A percentile compares a stretch with the other conserved stretches of the same genome.
phyloP scores from a whole-genome alignment of 805 yeast genomes.

The Yarrowia deformans region DNA sequence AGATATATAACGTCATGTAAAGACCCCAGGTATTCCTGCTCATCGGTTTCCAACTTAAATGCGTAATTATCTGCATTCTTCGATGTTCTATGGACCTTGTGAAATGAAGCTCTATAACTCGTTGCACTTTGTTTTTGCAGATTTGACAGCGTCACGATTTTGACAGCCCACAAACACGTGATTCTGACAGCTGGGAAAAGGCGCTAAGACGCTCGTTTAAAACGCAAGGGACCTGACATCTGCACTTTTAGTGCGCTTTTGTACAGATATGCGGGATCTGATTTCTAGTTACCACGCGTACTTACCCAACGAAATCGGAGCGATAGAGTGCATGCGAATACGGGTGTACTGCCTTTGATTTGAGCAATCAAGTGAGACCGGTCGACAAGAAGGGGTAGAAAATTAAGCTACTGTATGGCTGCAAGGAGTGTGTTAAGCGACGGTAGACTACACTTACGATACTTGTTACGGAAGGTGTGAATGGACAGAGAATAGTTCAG shows the following conservation, averaged over 20 bases:
- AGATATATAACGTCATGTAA: too few relatives aligned
- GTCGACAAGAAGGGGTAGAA: background rate
- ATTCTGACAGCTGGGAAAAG: background rate
- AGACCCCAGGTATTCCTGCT: too few relatives aligned
- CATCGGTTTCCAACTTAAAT: background rate
- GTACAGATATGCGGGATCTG: too few relatives aligned
- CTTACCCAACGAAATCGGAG: background rate
- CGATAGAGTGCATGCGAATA: slow-evolving; percentile 8
- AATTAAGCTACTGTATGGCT: slow-evolving; percentile 4
- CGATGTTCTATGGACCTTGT: background rate
- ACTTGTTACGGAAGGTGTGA: too few relatives aligned
- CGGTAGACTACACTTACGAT: too few relatives aligned
- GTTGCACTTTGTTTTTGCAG: too few relatives aligned
- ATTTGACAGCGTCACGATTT: too few relatives aligned
- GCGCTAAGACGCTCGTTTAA: background rate
- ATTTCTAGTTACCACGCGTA: too few relatives aligned
- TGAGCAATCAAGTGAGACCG: background rate
- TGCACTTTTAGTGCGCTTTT: background rate
- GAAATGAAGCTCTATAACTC: background rate
- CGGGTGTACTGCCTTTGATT: background rate
- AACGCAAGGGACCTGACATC: background rate
- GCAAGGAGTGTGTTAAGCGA: background rate
- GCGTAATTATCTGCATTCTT: background rate
- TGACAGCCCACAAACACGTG: too few relatives aligned
- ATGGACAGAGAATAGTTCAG: too few relatives aligned